Percentiles rank a stretch among this genome's conserved stretches.
These are phyloP conservation scores for Rhizopus delemar DNA, from an alignment of 371 early-diverging fungal species.

Conservation along the genomic window DNA sequence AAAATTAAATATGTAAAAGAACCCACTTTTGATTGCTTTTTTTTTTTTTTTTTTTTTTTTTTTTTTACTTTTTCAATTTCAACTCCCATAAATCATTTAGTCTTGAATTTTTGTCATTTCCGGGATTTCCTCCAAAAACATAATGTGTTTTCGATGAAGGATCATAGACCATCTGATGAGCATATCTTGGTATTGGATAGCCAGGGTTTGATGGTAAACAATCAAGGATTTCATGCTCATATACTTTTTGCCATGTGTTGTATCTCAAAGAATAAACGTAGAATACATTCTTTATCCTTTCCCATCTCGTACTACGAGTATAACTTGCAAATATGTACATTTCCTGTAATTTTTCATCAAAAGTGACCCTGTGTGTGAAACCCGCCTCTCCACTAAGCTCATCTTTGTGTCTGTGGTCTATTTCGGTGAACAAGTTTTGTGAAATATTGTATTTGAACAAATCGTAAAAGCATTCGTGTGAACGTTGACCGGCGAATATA, in stretches of 20 bases:
- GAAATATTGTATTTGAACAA: constrained; percentile 82
- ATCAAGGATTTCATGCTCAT: constrained; percentile 61
- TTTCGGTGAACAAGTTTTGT: constrained; percentile 70
- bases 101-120: constrained; percentile 58
- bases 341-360: constrained; percentile 76
- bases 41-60: not conserved
- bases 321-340: constrained; percentile 79
- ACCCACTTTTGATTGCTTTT: too few relatives aligned
- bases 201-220: not conserved
- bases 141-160: constrained; percentile 60
- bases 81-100: constrained; percentile 89
- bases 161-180: constrained; percentile 86
- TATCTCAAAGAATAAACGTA: constrained; percentile 74
- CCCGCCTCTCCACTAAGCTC: constrained; percentile 76
- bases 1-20: not conserved
- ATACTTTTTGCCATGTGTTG: constrained; percentile 75
- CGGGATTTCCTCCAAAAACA: constrained; percentile 91
- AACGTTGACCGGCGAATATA: constrained; percentile 88
- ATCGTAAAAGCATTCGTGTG: constrained; percentile 75
- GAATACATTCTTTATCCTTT: constrained; percentile 68
- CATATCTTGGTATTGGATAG: constrained; percentile 68
- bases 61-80: constrained; percentile 58
- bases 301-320: constrained; percentile 34
- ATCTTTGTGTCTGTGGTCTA: constrained; percentile 69
- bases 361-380: constrained; percentile 85